phyloP scores from a whole-genome alignment of 2,329 filamentous ascomycete genomes.

The Aspergillus novoparasiticus region DNA sequence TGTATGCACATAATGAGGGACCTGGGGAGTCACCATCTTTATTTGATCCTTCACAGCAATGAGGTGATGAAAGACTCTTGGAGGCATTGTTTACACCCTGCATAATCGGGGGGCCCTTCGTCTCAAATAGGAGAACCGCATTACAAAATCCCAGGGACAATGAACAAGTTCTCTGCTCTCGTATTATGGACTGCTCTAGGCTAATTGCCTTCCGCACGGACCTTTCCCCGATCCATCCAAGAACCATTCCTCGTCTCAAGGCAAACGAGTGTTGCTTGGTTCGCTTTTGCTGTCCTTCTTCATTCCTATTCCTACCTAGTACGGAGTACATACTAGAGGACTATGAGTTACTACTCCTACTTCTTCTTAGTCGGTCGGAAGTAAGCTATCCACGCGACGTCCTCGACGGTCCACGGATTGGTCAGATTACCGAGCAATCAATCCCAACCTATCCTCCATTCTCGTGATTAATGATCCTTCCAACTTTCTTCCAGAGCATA shows the following conservation, averaged over 20 bases:
- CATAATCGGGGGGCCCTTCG: neutral
- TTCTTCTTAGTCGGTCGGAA: neutral
- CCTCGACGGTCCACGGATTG: neutral
- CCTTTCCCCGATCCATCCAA: neutral
- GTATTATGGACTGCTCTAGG: neutral
- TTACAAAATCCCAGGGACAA: neutral
- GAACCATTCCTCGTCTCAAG: slow-evolving; percentile 1
- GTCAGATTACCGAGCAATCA: neutral
- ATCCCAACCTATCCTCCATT: neutral
- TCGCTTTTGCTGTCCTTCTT: neutral
- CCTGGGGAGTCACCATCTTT: neutral
- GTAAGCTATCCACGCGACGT: neutral
- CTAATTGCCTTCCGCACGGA: slow-evolving; percentile 1
- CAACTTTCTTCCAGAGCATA: neutral
- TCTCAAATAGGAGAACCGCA: neutral
- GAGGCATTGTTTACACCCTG: neutral
- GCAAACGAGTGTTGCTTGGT: neutral
- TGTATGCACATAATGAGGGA: neutral
- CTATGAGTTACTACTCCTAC: too few relatives aligned
- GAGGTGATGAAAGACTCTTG: neutral
- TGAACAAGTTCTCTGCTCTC: neutral
- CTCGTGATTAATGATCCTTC: slow-evolving; percentile 7
- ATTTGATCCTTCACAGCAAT: neutral
- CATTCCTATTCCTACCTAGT: neutral
- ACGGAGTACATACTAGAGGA: too few relatives aligned